phyloP scores from a whole-genome alignment of 148 eudicot species.

The Arbutus unedo region DNA sequence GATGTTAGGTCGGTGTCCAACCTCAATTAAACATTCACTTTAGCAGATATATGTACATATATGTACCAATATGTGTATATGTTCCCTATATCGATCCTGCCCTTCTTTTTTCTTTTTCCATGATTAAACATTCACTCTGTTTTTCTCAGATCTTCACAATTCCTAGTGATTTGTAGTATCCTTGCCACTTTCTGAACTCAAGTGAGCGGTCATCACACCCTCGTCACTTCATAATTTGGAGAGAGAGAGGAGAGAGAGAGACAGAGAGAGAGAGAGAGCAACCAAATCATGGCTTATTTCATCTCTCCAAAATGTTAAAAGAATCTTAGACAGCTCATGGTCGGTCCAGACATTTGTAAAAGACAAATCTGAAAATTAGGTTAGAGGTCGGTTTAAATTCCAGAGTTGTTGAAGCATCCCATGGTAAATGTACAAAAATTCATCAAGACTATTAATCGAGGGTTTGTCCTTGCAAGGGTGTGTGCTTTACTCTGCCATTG shows the following conservation, averaged over 20 bases:
- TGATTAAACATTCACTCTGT: not conserved
- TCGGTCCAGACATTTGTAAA: not conserved
- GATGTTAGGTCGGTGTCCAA: constrained; percentile 52
- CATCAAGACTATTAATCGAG: too few relatives aligned
- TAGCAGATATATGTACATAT: too few relatives aligned
- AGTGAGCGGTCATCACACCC: not conserved
- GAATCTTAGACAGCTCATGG: not conserved
- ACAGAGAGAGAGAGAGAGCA: too few relatives aligned
- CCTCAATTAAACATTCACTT: constrained; percentile 22
- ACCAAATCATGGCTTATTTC: not conserved
- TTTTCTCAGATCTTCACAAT: not conserved
- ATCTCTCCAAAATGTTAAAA: not conserved
- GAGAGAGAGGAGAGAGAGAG: not conserved
- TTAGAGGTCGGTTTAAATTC: too few relatives aligned
- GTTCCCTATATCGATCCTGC: not conserved
- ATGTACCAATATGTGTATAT: not conserved
- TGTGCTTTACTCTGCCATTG: not conserved
- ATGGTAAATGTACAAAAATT: not conserved
- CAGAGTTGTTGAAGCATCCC: not conserved
- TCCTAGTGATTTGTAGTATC: not conserved
- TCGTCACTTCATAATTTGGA: not conserved
- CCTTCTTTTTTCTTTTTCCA: not conserved
- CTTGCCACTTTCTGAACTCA: not conserved
- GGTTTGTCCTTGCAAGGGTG: too few relatives aligned
- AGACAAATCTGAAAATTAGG: not conserved